Base-by-base conservation (phyloP, 208 protist genomes). In the Crithidia sp. region DNA sequence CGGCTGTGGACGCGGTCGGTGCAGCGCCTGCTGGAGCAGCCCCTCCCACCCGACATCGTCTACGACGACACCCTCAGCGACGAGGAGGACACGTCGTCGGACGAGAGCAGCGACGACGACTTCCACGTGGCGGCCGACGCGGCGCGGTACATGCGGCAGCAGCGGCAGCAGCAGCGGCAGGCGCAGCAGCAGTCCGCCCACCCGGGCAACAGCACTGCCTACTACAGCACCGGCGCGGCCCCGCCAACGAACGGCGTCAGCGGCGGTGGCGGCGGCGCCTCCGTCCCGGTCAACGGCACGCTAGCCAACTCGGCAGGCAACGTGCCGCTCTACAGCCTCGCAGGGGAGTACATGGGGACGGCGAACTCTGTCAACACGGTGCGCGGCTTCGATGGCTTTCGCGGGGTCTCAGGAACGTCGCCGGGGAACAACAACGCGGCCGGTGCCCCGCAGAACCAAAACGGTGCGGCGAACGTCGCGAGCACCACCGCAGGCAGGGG, bases 1-100 rank as follows among this genome's bases (percentile, higher is more conserved):
- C 59, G 76, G 64, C 82, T 95, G 39, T 96, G 92, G 90, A 88
- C 82, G 50, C 90, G 92, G 19, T 91, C 85, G 14, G 83, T 96
- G 67, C 60, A 71, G 43, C 74, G 85, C 3, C 65, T 96, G 62
- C 60, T 92, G 13, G 75, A 91, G 43, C 92, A 95, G 77, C 88
- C 84, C 6, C 81, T 93, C 40, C 86, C 86, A 8, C 90, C 89
- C 0, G 86, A 90, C 60, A 88, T 92, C 74, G 85, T 90, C 37
- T 86, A 84, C 66, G 84, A 90, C 63, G 80, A 88, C 50, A 68
- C 60, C 14, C 43, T 77, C 40, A 88, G 59, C 43, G 77, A 82
- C 76, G 71, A 67, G 17, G 76, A 79, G 14, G 81, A 79, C 64
- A 67, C 82, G 4, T 71, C 55, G 3, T 84, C 77, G 10, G 77